Evolutionary conservation across 1,284 basidiomycete species (phyloP).

Genomic region (Naganishia albida): DNA sequence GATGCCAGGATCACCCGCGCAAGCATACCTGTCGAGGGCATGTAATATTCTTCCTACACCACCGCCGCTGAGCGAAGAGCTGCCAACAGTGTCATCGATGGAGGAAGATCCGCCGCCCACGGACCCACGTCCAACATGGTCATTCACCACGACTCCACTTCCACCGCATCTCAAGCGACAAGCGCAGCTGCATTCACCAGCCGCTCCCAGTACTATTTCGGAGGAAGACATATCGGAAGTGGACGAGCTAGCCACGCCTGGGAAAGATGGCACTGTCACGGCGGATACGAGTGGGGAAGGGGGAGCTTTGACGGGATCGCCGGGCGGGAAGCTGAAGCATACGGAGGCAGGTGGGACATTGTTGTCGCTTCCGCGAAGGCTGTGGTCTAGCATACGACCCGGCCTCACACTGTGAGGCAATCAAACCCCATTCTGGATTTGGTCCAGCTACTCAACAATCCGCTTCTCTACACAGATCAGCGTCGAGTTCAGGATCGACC

Average conservation of each 20-base stretch:
- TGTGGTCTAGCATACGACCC: slow-evolving; percentile 24
- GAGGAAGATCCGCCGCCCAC: background rate
- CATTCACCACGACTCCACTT: slow-evolving; percentile 5
- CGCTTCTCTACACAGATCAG: background rate
- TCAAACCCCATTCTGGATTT: background rate
- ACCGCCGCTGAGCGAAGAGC: background rate
- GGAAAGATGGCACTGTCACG: background rate
- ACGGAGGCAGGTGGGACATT: background rate
- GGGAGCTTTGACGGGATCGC: background rate
- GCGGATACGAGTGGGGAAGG: background rate
- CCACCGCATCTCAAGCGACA: slow-evolving; percentile 10
- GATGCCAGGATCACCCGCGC: background rate
- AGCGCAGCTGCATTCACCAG: background rate
- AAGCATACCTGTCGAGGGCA: background rate
- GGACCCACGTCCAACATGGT: slow-evolving; percentile 4
- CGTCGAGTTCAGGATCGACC: slow-evolving; percentile 7
- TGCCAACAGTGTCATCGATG: background rate
- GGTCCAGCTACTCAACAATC: background rate
- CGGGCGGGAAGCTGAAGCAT: slow-evolving; percentile 1
- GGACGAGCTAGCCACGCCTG: slow-evolving; percentile 17
- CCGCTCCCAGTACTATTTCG: background rate
- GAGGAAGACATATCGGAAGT: slow-evolving; percentile 18
- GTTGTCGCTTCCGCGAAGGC: slow-evolving; percentile 9
- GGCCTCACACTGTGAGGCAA: slow-evolving; percentile 2
- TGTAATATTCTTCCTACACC: background rate